Percentiles rank a stretch among this genome's conserved stretches.
Conservation (phyloP, 106 monocot species). For the Allium sativum region DNA sequence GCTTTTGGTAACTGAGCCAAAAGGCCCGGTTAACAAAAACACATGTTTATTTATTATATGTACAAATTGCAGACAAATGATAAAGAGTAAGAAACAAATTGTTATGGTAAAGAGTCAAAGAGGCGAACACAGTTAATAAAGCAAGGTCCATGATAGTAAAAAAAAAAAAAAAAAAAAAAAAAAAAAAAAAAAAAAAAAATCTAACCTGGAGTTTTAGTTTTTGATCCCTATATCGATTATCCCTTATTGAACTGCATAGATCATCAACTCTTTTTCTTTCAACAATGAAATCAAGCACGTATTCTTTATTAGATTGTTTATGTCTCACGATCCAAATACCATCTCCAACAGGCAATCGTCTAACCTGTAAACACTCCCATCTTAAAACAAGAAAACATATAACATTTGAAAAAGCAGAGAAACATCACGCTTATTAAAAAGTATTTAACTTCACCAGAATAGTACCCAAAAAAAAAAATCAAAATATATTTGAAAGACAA, state of each 20-base stretch:
- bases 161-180: no score
- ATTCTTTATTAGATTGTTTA: slow-evolving; percentile 44
- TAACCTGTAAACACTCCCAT: slow-evolving; percentile 28
- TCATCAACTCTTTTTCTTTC: slow-evolving; percentile 95
- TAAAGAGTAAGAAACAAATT: no score
- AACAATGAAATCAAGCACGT: slow-evolving; percentile 97
- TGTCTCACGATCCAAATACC: slow-evolving; percentile 81
- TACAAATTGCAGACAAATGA: no score
- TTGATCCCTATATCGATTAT: slow-evolving; percentile 91
- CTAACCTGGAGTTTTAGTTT: slow-evolving; percentile 78
- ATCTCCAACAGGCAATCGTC: slow-evolving; percentile 87
- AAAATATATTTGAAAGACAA: no score
- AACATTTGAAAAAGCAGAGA: no score
- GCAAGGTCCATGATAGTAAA: no score
- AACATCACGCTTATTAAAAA: neutral
- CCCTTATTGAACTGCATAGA: slow-evolving; percentile 68
- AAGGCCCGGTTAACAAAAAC: no score
- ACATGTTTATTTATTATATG: no score
- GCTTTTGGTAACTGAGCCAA: no score
- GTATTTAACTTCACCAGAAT: neutral
- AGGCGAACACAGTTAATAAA: no score
- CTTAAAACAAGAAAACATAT: no score
- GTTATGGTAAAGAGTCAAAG: no score
- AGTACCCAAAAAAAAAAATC: neutral
- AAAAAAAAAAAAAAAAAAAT: neutral